Percentiles rank a stretch among this genome's conserved stretches.
These are phyloP conservation scores for Picochlorum sp. DNA, from an alignment of 139 green algal genomes.

Conservation along the genomic window DNA sequence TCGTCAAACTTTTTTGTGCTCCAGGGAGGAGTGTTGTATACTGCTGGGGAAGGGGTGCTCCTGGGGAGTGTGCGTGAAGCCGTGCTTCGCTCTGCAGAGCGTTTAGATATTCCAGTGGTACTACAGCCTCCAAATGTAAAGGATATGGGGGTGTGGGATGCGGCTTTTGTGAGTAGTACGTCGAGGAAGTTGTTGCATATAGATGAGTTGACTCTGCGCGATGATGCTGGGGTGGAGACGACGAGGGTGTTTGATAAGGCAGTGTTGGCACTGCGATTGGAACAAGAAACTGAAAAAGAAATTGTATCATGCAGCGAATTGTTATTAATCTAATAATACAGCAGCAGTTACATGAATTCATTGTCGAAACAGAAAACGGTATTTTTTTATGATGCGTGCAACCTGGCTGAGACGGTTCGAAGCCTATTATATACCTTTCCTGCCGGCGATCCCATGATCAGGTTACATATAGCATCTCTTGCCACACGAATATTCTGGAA, in stretches of 20 bases:
- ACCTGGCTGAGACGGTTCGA: conserved; percentile 49
- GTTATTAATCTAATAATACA: neutral
- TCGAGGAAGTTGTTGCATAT: conserved; percentile 51
- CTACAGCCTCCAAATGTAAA: conserved; percentile 28
- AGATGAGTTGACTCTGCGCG: conserved; percentile 15
- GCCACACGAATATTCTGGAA: conserved; percentile 82
- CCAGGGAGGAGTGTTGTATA: conserved; percentile 26
- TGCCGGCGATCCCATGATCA: conserved; percentile 94
- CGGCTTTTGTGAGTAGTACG: conserved; percentile 48
- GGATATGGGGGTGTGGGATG: conserved; percentile 47
- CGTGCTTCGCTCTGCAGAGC: conserved; percentile 32
- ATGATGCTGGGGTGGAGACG: neutral
- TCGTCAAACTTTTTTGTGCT: conserved; percentile 56
- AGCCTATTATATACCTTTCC: conserved; percentile 96
- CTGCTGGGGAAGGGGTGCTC: conserved; percentile 46
- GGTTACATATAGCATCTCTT: conserved; percentile 75
- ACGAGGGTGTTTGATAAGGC: conserved; percentile 6
- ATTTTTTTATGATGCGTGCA: conserved; percentile 29
- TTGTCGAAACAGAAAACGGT: neutral
- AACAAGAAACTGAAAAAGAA: conserved; percentile 29
- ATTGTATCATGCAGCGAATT: conserved; percentile 16
- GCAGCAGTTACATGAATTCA: neutral
- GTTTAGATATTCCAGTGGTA: conserved; percentile 32
- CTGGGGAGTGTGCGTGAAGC: conserved; percentile 44
- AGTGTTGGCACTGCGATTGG: conserved; percentile 17